Evolutionary conservation across 768 basidiomycete genomes (phyloP).

Genomic region (Amanita rimosa): DNA sequence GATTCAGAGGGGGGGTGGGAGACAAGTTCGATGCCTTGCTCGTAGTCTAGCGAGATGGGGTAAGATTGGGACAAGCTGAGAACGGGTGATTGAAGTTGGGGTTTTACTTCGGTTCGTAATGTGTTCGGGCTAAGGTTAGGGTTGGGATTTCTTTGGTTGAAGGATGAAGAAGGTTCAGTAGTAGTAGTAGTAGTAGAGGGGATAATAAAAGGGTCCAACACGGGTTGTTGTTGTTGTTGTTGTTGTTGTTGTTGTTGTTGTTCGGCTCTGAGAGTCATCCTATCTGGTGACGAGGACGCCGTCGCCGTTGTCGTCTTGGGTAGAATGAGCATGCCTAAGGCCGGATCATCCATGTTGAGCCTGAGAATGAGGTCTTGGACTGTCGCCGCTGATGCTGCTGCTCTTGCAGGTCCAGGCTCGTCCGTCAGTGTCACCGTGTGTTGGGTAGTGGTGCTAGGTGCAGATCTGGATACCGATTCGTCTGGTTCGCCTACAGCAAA

Average conservation of each 20-base stretch:
- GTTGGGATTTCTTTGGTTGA: background rate
- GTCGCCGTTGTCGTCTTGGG: too few relatives aligned
- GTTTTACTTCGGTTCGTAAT: too few relatives aligned
- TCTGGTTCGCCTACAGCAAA: background rate
- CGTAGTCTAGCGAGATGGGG: slow-evolving; percentile 5
- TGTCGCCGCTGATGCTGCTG: too few relatives aligned
- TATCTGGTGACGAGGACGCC: too few relatives aligned
- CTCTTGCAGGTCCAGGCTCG: too few relatives aligned
- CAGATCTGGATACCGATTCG: background rate
- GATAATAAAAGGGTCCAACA: too few relatives aligned
- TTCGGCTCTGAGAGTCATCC: background rate
- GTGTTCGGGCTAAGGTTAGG: background rate
- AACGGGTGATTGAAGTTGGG: background rate
- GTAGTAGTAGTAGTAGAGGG: too few relatives aligned
- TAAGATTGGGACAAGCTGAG: slow-evolving; percentile 4
- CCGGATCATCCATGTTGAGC: background rate
- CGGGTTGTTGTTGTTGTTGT: too few relatives aligned
- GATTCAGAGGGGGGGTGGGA: background rate
- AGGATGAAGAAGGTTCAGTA: too few relatives aligned
- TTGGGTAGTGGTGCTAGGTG: background rate
- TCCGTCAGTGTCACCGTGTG: background rate
- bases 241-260: too few relatives aligned
- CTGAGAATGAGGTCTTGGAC: background rate
- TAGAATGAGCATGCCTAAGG: too few relatives aligned
- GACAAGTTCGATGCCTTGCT: slow-evolving; percentile 4